Evolutionary conservation across 164 flowering plant genomes (phyloP), one percentile per base, ranked within the genome.

Genomic region (Tinospora cordifolia): DNA sequence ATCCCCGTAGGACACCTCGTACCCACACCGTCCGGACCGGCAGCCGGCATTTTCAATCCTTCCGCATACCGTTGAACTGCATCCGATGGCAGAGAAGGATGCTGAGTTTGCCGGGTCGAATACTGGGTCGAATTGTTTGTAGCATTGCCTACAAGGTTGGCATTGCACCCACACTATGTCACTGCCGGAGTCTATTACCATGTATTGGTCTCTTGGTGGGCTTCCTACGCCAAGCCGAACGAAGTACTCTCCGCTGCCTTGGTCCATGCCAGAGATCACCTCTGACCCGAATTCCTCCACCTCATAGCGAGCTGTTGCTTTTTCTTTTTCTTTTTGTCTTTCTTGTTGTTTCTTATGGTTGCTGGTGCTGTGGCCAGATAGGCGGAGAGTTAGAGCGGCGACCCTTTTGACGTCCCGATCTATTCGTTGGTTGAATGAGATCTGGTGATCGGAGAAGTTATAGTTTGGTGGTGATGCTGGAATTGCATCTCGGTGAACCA

Each of bases 151-250:
- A 60, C 98, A 92, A 3, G 98, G 98, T 66, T 86, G 86, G 63
- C 98, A 92, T 73, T 92, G 98, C 47, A 92, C 91, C 98, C 98
- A 92, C 0, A 87, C 84, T 30, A 93, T 85, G 63, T 93, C 98
- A 65, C 93, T 88, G 2, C 98, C 98, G 2, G 97, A 83, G 64
- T 93, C 98, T 65, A 93, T 81, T 3, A 89, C 96, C 88, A 92
- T 78, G 84, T 85, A 90, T 62, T 88, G 96, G 68, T 75, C 75
- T 62, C 84, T 82, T 0, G 96, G 82, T 0, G 96, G 98, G 69
- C 93, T 89, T 0, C 98, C 98, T 8, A 93, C 92, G n/a, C 97
- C 98, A 0, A 93, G 81, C 65, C 93, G 71, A 2, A 90, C 95
- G 70, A 93, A 86, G 65, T 89, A 93, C 70, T 93, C 98, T 6